Conservation (phyloP, 371 early-diverging fungal species). For the Apophysomyces sp. region DNA sequence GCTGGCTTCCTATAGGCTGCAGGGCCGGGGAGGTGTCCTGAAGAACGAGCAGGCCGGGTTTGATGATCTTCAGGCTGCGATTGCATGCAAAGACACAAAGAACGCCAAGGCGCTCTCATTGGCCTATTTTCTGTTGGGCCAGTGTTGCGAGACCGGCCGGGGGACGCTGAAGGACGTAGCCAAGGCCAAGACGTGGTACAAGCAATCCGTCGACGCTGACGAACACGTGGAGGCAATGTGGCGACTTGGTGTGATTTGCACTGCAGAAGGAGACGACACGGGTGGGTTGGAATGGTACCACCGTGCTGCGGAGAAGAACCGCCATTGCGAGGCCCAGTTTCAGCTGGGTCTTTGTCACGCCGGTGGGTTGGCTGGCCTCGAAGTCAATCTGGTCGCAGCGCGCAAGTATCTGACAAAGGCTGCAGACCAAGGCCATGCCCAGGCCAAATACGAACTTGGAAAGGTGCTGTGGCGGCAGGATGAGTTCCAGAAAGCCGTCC, state of each 20-base stretch:
- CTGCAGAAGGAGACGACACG: background rate
- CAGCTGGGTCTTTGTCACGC: conserved; percentile 33
- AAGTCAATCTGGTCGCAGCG: conserved; percentile 23
- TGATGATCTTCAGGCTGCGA: background rate
- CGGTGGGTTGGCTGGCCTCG: conserved; percentile 24
- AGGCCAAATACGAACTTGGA: conserved; percentile 28
- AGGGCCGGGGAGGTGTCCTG: background rate
- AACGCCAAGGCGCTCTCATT: background rate
- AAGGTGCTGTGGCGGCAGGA: conserved; percentile 25
- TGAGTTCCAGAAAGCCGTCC: conserved; percentile 13
- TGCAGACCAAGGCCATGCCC: conserved; percentile 19
- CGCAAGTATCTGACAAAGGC: conserved; percentile 24
- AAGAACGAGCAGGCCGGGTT: background rate
- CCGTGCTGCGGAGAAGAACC: conserved; percentile 5
- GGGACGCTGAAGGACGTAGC: background rate
- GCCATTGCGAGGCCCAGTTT: conserved; percentile 28
- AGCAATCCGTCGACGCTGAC: conserved; percentile 4
- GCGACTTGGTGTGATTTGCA: conserved; percentile 19
- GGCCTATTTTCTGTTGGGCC: conserved; percentile 20
- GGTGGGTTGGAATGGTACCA: conserved; percentile 13
- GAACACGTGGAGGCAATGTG: conserved; percentile 24
- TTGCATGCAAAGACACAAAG: background rate
- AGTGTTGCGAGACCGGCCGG: conserved; percentile 21
- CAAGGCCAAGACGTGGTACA: conserved; percentile 12
- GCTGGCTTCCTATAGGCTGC: conserved; percentile 2